A percentile compares a stretch with the other conserved stretches of the same genome.
phyloP scores from a whole-genome alignment of 768 basidiomycete genomes.

The Clathrus columnatus region DNA sequence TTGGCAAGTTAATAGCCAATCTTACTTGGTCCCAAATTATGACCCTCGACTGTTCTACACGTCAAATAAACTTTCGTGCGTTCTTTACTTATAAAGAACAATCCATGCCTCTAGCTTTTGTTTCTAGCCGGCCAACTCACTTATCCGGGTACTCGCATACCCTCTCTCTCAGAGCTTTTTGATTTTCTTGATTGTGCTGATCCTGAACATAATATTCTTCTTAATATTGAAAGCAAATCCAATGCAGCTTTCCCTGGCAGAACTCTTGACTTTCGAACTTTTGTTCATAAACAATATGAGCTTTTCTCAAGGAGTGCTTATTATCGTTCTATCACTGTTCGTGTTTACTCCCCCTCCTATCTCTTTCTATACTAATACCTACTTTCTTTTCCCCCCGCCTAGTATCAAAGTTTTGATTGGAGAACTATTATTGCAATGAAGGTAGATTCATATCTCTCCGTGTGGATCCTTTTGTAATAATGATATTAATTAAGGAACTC shows the following conservation, averaged over 20 bases:
- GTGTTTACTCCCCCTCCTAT: constrained; percentile 14
- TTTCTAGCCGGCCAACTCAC: constrained; percentile 48
- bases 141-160: constrained; percentile 62
- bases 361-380: background rate
- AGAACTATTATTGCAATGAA: constrained; percentile 66
- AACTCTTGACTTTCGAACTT: constrained; percentile 47
- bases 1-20: constrained; percentile 69
- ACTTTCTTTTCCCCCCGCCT: background rate
- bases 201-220: constrained; percentile 47
- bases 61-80: constrained; percentile 52
- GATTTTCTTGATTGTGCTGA: constrained; percentile 70
- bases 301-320: constrained; percentile 54
- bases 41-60: constrained; percentile 69
- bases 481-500: constrained; percentile 31
- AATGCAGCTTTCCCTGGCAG: constrained; percentile 43
- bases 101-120: background rate
- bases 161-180: constrained; percentile 68
- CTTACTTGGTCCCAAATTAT: constrained; percentile 71
- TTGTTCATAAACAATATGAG: constrained; percentile 53
- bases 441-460: constrained; percentile 23
- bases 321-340: constrained; percentile 51
- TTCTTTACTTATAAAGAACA: background rate
- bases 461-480: background rate
- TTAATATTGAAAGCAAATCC: constrained; percentile 78
- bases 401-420: constrained; percentile 85